A percentile compares a stretch with the other conserved stretches of the same genome.
These are phyloP conservation scores for Amoebophrya sp. DNA, from an alignment of 169 alveolate genomes.

Conservation along the genomic window DNA sequence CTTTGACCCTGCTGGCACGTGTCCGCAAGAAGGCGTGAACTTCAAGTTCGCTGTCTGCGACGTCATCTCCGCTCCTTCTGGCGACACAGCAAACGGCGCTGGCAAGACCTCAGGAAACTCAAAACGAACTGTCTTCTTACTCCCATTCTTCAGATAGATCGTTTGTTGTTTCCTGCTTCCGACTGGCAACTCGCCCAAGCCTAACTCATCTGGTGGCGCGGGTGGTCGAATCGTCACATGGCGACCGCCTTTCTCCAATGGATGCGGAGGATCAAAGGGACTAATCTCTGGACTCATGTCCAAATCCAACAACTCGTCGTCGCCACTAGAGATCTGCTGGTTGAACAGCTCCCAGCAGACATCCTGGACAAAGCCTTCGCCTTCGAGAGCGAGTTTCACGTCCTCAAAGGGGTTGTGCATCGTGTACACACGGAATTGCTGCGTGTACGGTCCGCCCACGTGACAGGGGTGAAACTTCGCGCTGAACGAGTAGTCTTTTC, in stretches of 20 bases:
- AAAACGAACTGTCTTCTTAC: constrained; percentile 38
- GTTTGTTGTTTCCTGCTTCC: neutral
- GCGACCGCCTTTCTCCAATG: neutral
- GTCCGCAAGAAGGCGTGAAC: constrained; percentile 59
- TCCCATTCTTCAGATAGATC: constrained; percentile 40
- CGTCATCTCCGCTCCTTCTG: neutral
- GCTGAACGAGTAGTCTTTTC: constrained; percentile 36
- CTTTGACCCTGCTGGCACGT: constrained; percentile 62
- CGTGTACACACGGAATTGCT: constrained; percentile 46
- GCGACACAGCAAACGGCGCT: constrained; percentile 30
- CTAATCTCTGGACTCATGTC: neutral
- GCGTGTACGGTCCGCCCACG: neutral
- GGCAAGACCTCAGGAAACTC: constrained; percentile 44
- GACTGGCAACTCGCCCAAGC: constrained; percentile 35
- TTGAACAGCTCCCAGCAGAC: constrained; percentile 41
- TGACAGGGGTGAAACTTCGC: constrained; percentile 41
- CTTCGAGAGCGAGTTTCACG: constrained; percentile 36
- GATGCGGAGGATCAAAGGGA: neutral
- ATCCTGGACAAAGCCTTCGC: constrained; percentile 40
- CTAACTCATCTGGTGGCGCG: constrained; percentile 9
- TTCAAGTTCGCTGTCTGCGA: neutral
- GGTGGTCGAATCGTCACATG: neutral
- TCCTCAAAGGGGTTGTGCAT: constrained; percentile 54
- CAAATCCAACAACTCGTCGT: neutral
- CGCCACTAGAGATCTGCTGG: neutral